Evolutionary conservation across 768 basidiomycete species (phyloP), one percentile per base, ranked within the genome.

Genomic region (Floccularia luteovirens): DNA sequence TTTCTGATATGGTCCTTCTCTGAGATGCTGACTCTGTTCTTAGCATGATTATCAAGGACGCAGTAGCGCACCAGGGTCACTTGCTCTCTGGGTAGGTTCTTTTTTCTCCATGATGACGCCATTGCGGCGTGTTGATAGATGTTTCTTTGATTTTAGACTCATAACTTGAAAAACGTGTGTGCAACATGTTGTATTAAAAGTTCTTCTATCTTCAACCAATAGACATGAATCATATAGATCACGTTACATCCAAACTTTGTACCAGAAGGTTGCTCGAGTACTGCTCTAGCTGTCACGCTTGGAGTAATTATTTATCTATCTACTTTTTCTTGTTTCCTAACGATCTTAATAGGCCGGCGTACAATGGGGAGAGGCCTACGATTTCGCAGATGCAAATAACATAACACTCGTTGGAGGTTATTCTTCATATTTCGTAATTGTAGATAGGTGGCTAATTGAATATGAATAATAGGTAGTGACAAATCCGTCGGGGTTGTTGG

Each of bases 41-140:
- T 37, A 73, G 71, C 71, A 74, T 42, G 71, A 74, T 44, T 72
- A 70, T 48, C 66, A 61, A 43, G 71, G 70, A 12, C 57, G 71
- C 12, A 73, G 71, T 44, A 69, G 67, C 39, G 68, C 63, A 6
- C 66, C 61, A 7, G 53, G 59, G 5, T 64, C 71, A 21, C 48
- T 72, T 5, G 64, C 60, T 36, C 49, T 74, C 17, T 74, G 71
- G 71, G 69, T 73, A 51, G 24, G 60, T 42, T 3, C 14, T 36
- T 16, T 31, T 19, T 22, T 17, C 27, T 14, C 5, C 14, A 28
- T 28, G 10, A 14, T 11, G 21, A 21, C 28, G 8, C 21, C 14
- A 24, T 7, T 5, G 16, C 17, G 34, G 19, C 3, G 5, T 31
- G 8, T 3, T 0, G 16, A 35, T 22, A 21, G 25, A 31, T 42